Evolutionary conservation across 202 grass and related monocot species (phyloP).

Genomic region (Setaria viridis): DNA sequence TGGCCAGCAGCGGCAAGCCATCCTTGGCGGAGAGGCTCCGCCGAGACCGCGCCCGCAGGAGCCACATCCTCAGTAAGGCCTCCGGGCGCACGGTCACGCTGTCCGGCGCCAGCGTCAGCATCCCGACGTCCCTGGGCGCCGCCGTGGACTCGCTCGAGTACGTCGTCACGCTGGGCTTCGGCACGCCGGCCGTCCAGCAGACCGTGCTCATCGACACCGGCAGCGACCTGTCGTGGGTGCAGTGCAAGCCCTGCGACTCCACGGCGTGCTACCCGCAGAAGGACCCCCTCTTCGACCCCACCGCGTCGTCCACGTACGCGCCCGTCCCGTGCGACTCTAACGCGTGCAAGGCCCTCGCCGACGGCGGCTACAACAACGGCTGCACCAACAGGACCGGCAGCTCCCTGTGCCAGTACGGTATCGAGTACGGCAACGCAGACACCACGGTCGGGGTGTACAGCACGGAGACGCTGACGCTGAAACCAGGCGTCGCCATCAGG

Average conservation of each 20-base stretch:
- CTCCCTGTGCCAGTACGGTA: conserved; percentile 24
- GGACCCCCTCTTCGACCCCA: conserved; percentile 45
- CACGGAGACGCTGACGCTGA: conserved; percentile 31
- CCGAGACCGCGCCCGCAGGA: background rate
- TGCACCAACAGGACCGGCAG: background rate
- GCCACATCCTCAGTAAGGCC: background rate
- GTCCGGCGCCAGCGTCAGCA: background rate
- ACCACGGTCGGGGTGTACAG: conserved; percentile 36
- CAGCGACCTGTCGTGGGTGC: conserved; percentile 60
- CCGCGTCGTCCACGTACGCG: conserved; percentile 17
- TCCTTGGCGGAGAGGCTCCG: conserved; percentile 17
- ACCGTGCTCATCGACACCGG: conserved; percentile 53
- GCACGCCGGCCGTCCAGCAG: conserved; percentile 44
- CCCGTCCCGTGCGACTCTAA: conserved; percentile 9
- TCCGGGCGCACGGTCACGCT: background rate
- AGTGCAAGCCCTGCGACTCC: conserved; percentile 48
- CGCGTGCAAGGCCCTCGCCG: background rate
- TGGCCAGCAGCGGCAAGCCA: background rate
- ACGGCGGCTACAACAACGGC: background rate
- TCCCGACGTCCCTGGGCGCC: conserved; percentile 14
- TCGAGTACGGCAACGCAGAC: conserved; percentile 25
- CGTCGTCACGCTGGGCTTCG: conserved; percentile 47
- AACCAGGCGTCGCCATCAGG: background rate
- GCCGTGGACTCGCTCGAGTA: conserved; percentile 36
- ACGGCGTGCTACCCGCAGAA: conserved; percentile 40